Base-by-base conservation (phyloP, 2,329 filamentous ascomycete genomes). In the Exophiala viscosa region DNA sequence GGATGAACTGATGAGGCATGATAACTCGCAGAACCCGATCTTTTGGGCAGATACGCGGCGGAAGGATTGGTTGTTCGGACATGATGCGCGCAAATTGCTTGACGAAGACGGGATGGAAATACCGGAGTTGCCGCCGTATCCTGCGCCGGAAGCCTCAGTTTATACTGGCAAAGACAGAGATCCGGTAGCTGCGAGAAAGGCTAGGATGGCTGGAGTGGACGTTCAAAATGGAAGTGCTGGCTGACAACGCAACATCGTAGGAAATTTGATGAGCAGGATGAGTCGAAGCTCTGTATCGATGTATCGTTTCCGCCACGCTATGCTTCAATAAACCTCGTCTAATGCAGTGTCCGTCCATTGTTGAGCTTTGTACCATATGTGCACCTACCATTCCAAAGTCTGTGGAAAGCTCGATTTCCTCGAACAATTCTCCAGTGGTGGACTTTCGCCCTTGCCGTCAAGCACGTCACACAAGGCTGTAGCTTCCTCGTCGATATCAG, bases 1-100 rank as follows among this genome's bases (percentile, higher is more conserved):
- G 14, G 65, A 68, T 53, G 43, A 57, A 31, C 45, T 63, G 51
- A 66, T 67, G 62, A 45, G 54, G 32, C 23, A 58, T 11, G 60
- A 65, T 36, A 52, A 60, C 28, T 31, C 32, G 15, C 44, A 57
- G 38, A 67, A 66, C 45, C 63, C 65, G 13, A 65, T 68, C 9
- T 67, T 66, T 47, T 68, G 63, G 65, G 65, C 58, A 14, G 57
- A 54, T 34, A 45, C 50, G 3, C 23, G 44, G 20, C 47, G 65
- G 14, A 65, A 54, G 31, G 62, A 66, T 41, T 67, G 65, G 65
- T 50, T 67, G 20, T 66, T 67, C 57, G 60, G 56, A 2, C 56
- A 60, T 38, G 59, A 62, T 46, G 60, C 60, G 8, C 23, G 39
- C 7, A 47, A 52, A 18, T 32, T 60, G 14, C 15, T 45, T 11